Evolutionary conservation across 2,329 filamentous ascomycete genomes (phyloP).

Genomic region (Phyllosticta citriasiana): DNA sequence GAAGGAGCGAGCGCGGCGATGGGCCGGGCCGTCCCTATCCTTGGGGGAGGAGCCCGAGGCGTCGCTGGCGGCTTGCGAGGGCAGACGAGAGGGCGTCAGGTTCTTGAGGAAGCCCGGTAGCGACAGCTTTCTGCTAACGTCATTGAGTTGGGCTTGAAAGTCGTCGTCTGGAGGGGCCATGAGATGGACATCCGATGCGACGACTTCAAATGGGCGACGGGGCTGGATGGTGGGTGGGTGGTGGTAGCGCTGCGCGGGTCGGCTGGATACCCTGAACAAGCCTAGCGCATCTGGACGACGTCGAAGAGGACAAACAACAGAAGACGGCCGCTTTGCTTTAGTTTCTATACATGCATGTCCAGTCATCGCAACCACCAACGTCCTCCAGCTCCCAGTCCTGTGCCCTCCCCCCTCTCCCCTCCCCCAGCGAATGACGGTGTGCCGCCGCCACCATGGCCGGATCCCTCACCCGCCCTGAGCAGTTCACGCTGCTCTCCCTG

Average conservation of each 20-base stretch:
- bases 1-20: conserved; percentile 4
- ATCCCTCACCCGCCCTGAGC: conserved; percentile 43
- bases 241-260: neutral
- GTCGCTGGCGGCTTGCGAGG: conserved; percentile 29
- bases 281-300: neutral
- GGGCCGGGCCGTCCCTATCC: neutral
- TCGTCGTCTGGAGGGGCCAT: conserved; percentile 2
- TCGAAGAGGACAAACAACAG: neutral
- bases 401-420: neutral
- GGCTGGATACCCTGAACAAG: neutral
- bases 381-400: neutral
- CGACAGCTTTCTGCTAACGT: conserved; percentile 15
- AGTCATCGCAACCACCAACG: neutral
- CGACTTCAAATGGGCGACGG: no score
- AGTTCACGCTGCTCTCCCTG: conserved; percentile 51
- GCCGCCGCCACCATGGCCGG: conserved; percentile 16
- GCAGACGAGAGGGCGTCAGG: conserved; percentile 27
- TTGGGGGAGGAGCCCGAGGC: conserved; percentile 19
- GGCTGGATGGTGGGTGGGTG: neutral
- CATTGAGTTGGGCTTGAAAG: conserved; percentile 9
- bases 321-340: neutral
- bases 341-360: neutral
- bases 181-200: neutral
- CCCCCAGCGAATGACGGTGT: neutral
- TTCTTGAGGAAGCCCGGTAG: conserved; percentile 25